These are phyloP conservation scores for Ambrosiella cleistominuta DNA, from an alignment of 2,329 filamentous ascomycete species.

Conservation along the genomic window DNA sequence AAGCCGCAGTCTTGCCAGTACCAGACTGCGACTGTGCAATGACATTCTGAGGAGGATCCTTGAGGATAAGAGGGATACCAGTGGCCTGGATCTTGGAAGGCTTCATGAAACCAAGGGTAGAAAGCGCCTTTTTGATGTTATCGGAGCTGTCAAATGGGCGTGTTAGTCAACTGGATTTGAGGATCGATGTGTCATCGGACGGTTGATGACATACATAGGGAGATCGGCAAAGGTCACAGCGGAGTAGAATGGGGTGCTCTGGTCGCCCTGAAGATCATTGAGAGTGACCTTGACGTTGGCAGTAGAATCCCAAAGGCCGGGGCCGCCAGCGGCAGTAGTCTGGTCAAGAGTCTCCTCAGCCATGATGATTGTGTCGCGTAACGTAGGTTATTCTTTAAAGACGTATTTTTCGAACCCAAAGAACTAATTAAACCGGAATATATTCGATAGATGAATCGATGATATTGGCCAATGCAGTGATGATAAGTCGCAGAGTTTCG, in stretches of 20 bases:
- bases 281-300: constrained; percentile 88
- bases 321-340: constrained; percentile 27
- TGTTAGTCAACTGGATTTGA: constrained; percentile 4
- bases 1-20: constrained; percentile 94
- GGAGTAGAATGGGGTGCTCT: constrained; percentile 74
- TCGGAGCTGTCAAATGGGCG: constrained; percentile 18
- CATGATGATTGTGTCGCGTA: constrained; percentile 12
- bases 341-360: constrained; percentile 21
- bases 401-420: not conserved
- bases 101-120: constrained; percentile 73
- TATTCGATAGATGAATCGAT: not conserved
- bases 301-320: constrained; percentile 49
- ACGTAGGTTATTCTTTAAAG: constrained; percentile 11
- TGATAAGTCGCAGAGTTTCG: not conserved
- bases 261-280: constrained; percentile 71
- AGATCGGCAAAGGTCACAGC: constrained; percentile 71
- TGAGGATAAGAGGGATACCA: constrained; percentile 74
- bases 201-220: constrained; percentile 44
- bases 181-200: not conserved
- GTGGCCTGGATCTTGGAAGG: constrained; percentile 97
- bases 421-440: not conserved
- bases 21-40: constrained; percentile 98
- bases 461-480: not conserved
- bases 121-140: constrained; percentile 57
- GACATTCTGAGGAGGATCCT: constrained; percentile 78